Evolutionary conservation across 805 yeast genomes (phyloP).

Genomic region (Starmerella roubikii): DNA sequence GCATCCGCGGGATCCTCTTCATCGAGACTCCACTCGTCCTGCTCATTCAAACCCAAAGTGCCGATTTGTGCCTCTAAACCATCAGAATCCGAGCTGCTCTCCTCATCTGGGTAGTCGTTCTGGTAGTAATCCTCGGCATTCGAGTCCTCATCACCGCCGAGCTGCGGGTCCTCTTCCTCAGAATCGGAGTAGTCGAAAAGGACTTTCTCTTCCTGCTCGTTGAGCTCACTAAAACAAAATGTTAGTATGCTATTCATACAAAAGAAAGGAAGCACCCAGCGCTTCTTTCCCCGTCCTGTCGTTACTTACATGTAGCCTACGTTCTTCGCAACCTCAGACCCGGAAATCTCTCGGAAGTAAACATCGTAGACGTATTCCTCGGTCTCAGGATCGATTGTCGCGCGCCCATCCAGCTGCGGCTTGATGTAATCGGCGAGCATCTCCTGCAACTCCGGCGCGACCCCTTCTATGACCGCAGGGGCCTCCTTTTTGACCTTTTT

Average conservation of each 20-base stretch:
- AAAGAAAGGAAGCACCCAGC: neutral
- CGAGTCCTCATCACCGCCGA: conserved; percentile 31
- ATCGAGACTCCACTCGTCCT: conserved; percentile 22
- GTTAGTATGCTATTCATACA: conserved; percentile 7
- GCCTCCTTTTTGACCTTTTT: conserved; percentile 2
- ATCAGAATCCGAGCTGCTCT: conserved; percentile 21
- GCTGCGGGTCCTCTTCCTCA: conserved; percentile 19
- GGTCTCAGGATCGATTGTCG: conserved; percentile 21
- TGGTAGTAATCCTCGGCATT: conserved; percentile 78
- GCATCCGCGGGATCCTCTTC: conserved; percentile 1
- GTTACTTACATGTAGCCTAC: conserved; percentile 26
- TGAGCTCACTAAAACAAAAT: conserved; percentile 13
- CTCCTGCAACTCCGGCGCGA: conserved; percentile 55
- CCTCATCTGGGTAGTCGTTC: conserved; percentile 93
- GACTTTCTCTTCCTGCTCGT: conserved; percentile 21
- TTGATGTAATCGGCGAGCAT: conserved; percentile 54
- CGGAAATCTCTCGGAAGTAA: conserved; percentile 41
- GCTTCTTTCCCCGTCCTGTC: neutral
- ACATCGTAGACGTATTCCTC: conserved; percentile 88
- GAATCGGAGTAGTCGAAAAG: conserved; percentile 31
- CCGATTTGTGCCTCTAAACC: conserved; percentile 15
- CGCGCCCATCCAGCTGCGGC: neutral
- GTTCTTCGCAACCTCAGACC: conserved; percentile 5
- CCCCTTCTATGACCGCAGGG: neutral
- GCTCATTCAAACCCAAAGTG: conserved; percentile 5